A percentile compares a stretch with the other conserved stretches of the same genome.
These are phyloP conservation scores for Dendrobium nobile DNA, from an alignment of 106 monocot species.

Conservation along the genomic window DNA sequence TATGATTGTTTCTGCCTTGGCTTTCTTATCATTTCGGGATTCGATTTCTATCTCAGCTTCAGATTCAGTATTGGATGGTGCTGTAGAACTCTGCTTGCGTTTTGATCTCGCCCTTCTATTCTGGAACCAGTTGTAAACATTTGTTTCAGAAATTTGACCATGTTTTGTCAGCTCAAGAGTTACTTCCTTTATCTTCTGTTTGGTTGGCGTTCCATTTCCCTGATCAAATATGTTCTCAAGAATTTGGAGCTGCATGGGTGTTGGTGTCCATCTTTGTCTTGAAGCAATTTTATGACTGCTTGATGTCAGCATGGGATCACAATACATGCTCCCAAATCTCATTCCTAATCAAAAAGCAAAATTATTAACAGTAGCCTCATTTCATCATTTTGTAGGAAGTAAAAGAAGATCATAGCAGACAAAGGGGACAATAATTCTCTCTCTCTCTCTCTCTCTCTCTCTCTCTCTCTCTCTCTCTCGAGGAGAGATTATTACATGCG, in stretches of 20 bases:
- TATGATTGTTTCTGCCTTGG: not conserved
- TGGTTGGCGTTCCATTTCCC: slow-evolving; percentile 67
- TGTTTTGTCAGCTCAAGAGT: slow-evolving; percentile 49
- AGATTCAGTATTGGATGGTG: slow-evolving; percentile 1
- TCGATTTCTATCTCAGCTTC: slow-evolving; percentile 16
- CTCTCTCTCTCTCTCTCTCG: no score
- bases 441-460: no score
- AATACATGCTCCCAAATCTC: slow-evolving; percentile 36
- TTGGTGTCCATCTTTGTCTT: slow-evolving; percentile 85
- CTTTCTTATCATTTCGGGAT: slow-evolving; percentile 11
- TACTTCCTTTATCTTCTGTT: slow-evolving; percentile 76
- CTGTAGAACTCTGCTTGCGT: slow-evolving; percentile 25
- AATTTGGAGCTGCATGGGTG: slow-evolving; percentile 65
- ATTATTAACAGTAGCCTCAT: not conserved
- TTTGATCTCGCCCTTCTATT: slow-evolving; percentile 78
- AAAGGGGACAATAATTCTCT: no score
- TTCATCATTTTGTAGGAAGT: no score
- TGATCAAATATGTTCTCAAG: slow-evolving; percentile 69
- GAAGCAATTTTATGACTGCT: slow-evolving; percentile 37
- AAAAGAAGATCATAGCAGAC: no score
- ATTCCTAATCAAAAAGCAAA: slow-evolving; percentile 14
- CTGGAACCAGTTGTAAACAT: slow-evolving; percentile 98
- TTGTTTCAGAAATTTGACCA: slow-evolving; percentile 72
- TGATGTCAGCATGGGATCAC: slow-evolving; percentile 31
- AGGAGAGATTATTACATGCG: no score